Conservation (phyloP, 257 asterid species). For the Plantago elongata region DNA sequence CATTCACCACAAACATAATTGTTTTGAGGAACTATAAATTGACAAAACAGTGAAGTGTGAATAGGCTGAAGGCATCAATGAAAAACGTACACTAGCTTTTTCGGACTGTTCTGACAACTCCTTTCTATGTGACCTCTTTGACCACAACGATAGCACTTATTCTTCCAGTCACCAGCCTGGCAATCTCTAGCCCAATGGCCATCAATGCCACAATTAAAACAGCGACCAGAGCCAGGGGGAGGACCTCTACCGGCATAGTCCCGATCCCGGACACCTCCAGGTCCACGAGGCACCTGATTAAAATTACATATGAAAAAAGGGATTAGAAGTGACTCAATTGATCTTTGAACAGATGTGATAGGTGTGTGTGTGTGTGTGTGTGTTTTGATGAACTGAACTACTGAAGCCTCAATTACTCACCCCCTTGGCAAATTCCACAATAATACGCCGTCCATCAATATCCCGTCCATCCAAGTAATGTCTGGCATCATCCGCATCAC, state of each 20-base stretch:
- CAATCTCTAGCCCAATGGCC: conserved; percentile 99
- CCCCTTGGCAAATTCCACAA: conserved; percentile 91
- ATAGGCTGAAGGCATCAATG: neutral
- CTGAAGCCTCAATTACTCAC: conserved; percentile 37
- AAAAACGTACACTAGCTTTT: conserved; percentile 57
- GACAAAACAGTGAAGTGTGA: neutral
- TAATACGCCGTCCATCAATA: conserved; percentile 89
- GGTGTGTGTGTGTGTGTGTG: no score
- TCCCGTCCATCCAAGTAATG: conserved; percentile 79
- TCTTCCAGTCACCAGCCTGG: conserved; percentile 99
- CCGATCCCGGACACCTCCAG: conserved; percentile 86
- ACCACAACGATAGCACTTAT: conserved; percentile 93
- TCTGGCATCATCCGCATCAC: conserved; percentile 98
- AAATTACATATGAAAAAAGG: no score
- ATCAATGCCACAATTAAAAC: conserved; percentile 96
- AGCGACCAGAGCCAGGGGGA: conserved; percentile 98
- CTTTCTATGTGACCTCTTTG: conserved; percentile 95
- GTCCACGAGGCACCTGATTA: conserved; percentile 90
- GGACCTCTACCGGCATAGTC: conserved; percentile 88
- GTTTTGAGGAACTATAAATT: neutral
- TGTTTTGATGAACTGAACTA: neutral
- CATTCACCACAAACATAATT: neutral
- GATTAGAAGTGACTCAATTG: neutral
- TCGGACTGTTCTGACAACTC: conserved; percentile 89
- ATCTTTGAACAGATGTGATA: neutral